Conservation (phyloP, 192 early-diverging fungal genomes). For the Backusella tuberculispora region DNA sequence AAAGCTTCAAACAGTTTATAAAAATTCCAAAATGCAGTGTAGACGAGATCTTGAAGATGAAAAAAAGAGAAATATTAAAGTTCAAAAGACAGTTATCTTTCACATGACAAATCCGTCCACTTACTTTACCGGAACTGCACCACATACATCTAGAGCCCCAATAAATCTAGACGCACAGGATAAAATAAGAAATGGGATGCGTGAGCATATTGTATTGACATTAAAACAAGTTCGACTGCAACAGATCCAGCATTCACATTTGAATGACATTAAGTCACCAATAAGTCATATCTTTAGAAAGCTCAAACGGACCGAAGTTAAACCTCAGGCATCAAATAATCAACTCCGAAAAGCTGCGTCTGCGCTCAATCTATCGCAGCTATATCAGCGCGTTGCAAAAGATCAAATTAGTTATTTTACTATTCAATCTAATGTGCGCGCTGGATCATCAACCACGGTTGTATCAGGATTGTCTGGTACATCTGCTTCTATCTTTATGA, state of each 20-base stretch:
- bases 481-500: neutral
- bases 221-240: slow-evolving; percentile 26
- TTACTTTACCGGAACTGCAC: slow-evolving; percentile 33
- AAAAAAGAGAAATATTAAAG: slow-evolving; percentile 17
- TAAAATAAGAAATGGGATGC: slow-evolving; percentile 27
- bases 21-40: slow-evolving; percentile 11
- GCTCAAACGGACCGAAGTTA: slow-evolving; percentile 15
- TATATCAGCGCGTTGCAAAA: slow-evolving; percentile 38
- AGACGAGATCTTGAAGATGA: slow-evolving; percentile 35
- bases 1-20: neutral
- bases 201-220: slow-evolving; percentile 24
- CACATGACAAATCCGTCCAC: slow-evolving; percentile 29
- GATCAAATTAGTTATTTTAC: slow-evolving; percentile 34
- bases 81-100: slow-evolving; percentile 35
- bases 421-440: slow-evolving; percentile 21
- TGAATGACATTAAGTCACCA: slow-evolving; percentile 21
- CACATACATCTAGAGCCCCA: slow-evolving; percentile 21
- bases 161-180: slow-evolving; percentile 22
- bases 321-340: neutral
- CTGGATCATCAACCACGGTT: slow-evolving; percentile 4
- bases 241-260: slow-evolving; percentile 1
- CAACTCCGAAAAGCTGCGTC: slow-evolving; percentile 20
- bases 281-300: slow-evolving; percentile 27
- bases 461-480: slow-evolving; percentile 11
- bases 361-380: slow-evolving; percentile 22